These are phyloP conservation scores for Ceratocystis alfenasii DNA, from an alignment of 2,329 filamentous ascomycete species.

Conservation along the genomic window DNA sequence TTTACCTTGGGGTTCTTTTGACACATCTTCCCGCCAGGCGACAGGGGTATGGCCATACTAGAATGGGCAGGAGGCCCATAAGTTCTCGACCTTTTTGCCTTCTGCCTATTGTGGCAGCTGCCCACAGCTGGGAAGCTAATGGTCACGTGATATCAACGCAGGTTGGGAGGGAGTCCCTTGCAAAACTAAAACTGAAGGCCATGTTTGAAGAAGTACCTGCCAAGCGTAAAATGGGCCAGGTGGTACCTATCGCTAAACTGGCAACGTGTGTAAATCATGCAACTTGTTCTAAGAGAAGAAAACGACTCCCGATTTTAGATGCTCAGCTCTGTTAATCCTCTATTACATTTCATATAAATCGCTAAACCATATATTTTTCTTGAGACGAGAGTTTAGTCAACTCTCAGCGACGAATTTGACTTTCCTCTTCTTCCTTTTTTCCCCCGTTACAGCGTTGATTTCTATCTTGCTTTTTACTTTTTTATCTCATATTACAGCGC, in stretches of 20 bases:
- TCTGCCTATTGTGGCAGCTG: not conserved
- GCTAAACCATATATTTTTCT: not conserved
- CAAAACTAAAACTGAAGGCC: not conserved
- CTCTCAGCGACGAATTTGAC: not conserved
- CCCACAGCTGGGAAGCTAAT: not conserved
- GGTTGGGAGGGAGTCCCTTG: not conserved
- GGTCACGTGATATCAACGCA: not conserved
- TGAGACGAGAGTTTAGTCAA: not conserved
- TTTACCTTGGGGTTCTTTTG: not conserved
- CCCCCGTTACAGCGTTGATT: not conserved
- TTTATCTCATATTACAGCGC: not conserved
- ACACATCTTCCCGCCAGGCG: slow-evolving; percentile 3
- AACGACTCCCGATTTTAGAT: not conserved
- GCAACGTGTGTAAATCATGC: slow-evolving; percentile 10
- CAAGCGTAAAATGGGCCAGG: not conserved
- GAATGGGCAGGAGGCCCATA: not conserved
- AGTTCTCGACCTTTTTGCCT: not conserved
- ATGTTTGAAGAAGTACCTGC: not conserved
- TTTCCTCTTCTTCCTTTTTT: not conserved
- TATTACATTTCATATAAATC: not conserved
- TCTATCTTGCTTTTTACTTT: not conserved
- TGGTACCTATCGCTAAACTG: not conserved
- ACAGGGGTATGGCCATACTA: not conserved
- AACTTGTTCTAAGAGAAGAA: not conserved
- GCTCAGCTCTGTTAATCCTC: slow-evolving; percentile 6